phyloP scores from a whole-genome alignment of 768 basidiomycete genomes.

The Calocera viscosa region DNA sequence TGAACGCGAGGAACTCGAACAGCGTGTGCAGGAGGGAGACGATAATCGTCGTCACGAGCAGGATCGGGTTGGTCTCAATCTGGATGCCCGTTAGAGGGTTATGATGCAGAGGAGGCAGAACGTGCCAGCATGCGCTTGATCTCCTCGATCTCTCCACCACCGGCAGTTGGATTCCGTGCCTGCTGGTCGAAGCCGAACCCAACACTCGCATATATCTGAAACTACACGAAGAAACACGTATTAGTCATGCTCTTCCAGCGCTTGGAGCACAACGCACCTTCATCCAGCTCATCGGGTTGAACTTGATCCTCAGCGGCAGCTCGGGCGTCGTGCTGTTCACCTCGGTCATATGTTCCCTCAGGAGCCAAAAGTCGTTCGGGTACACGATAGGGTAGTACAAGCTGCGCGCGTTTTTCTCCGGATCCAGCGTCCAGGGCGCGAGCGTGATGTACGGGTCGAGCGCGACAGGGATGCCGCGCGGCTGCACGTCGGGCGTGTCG shows the following conservation, averaged over 20 bases:
- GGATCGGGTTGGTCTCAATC: conserved; percentile 43
- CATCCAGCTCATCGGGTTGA: conserved; percentile 73
- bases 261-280: conserved; percentile 30
- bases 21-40: conserved; percentile 82
- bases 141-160: conserved; percentile 74
- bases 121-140: conserved; percentile 78
- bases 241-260: background rate
- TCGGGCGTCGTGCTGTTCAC: conserved; percentile 71
- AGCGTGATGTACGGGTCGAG: background rate
- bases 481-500: conserved; percentile 44
- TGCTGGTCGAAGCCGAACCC: conserved; percentile 79
- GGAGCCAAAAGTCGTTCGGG: conserved; percentile 87
- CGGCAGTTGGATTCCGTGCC: conserved; percentile 44
- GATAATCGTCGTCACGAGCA: conserved; percentile 61
- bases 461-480: background rate
- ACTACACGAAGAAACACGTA: conserved; percentile 33
- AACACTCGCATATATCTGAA: conserved; percentile 75
- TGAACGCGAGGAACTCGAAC: conserved; percentile 96
- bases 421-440: conserved; percentile 2
- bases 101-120: background rate
- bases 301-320: conserved; percentile 68
- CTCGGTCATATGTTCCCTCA: conserved; percentile 63
- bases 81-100: background rate
- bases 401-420: conserved; percentile 5
- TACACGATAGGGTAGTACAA: conserved; percentile 81